phyloP scores from a whole-genome alignment of 2,329 filamentous ascomycete species.

The Beauveria brongniartii region DNA sequence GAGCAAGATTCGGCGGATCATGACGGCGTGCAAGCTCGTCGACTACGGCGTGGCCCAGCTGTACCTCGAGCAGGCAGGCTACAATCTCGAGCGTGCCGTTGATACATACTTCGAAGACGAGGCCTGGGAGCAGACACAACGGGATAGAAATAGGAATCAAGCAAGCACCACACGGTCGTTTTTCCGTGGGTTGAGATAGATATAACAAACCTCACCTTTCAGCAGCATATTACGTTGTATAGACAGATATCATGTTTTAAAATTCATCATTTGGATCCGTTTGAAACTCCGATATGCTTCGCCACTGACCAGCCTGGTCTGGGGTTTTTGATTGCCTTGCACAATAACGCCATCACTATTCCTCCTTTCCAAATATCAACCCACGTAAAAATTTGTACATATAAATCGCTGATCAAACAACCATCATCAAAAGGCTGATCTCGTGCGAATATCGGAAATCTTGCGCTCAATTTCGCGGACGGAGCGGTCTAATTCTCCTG shows the following conservation, averaged over 20 bases:
- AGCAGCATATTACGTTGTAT: background rate
- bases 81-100: constrained; percentile 58
- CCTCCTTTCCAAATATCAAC: constrained; percentile 16
- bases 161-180: background rate
- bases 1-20: constrained; percentile 63
- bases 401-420: constrained; percentile 13
- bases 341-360: constrained; percentile 23
- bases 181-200: background rate
- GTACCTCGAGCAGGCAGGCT: constrained; percentile 63
- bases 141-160: constrained; percentile 30
- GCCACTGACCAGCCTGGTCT: background rate
- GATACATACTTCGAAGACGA: constrained; percentile 62
- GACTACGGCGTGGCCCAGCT: constrained; percentile 70
- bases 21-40: constrained; percentile 68
- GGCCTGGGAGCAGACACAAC: constrained; percentile 64
- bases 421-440: constrained; percentile 45
- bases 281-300: constrained; percentile 18
- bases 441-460: constrained; percentile 55
- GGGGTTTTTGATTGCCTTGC: constrained; percentile 15
- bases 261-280: constrained; percentile 17
- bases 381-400: constrained; percentile 19
- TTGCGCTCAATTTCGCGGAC: constrained; percentile 93
- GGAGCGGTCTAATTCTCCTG: constrained; percentile 82
- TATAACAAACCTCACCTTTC: background rate
- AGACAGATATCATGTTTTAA: background rate